Percentiles rank a stretch among this genome's conserved stretches.
phyloP scores from a whole-genome alignment of 768 basidiomycete species.

The Melanogaster broomeanus region DNA sequence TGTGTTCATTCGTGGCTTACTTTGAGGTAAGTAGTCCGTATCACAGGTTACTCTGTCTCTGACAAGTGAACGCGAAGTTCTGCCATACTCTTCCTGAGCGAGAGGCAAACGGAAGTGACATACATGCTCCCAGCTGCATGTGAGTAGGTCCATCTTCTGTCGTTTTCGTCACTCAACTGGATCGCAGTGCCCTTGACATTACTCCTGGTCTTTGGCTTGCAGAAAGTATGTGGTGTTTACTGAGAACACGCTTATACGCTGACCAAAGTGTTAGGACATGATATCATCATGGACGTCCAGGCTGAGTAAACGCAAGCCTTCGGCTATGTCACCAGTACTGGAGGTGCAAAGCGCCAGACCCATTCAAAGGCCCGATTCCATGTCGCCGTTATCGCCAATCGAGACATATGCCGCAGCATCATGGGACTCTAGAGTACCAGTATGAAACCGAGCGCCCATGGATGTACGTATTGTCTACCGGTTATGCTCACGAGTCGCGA shows the following conservation, averaged over 20 bases:
- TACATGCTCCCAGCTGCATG: constrained; percentile 53
- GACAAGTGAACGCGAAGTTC: constrained; percentile 27
- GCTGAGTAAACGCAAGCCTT: constrained; percentile 8
- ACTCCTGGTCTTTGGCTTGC: constrained; percentile 49
- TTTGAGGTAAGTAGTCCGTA: constrained; percentile 38
- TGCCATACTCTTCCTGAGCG: constrained; percentile 39
- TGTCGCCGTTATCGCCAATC: not conserved
- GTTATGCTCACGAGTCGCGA: not conserved
- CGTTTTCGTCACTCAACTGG: constrained; percentile 2
- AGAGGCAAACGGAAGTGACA: constrained; percentile 31
- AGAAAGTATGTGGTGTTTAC: constrained; percentile 37
- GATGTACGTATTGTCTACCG: not conserved
- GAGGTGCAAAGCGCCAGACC: constrained; percentile 27
- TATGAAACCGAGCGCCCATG: constrained; percentile 7
- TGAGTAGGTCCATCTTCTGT: constrained; percentile 27
- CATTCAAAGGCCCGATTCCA: constrained; percentile 14
- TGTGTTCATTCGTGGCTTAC: constrained; percentile 46
- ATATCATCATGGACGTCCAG: constrained; percentile 34
- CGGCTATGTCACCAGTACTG: constrained; percentile 8
- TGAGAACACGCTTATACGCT: not conserved
- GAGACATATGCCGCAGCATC: constrained; percentile 2
- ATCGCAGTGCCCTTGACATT: constrained; percentile 50
- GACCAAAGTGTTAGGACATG: constrained; percentile 35
- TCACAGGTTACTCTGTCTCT: not conserved
- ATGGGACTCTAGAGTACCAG: constrained; percentile 3